Evolutionary conservation across 1,284 basidiomycete genomes (phyloP), one percentile per base, ranked within the genome.

Genomic region (Austropuccinia psidii): DNA sequence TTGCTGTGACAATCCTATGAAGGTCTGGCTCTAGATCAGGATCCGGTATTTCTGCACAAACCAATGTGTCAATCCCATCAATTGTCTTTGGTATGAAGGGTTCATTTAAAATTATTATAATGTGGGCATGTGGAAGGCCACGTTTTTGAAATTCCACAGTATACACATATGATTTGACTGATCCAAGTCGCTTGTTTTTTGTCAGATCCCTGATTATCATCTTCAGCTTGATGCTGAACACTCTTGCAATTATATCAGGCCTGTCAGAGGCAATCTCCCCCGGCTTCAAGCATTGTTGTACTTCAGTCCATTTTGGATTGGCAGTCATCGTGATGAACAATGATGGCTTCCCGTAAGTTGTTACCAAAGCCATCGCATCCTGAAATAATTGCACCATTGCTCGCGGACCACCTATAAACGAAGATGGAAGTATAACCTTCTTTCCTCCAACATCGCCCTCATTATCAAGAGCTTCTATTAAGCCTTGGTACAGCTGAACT

Each of bases 241-340:
- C 65, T 7, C 50, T 31, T 8, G 49, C 50, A 4, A 54, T 17
- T 0, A 55, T 2, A n/a, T 39, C 50, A 0, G 65, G 65, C 4
- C 82, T 74, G 70, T 86, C 84, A 37, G 78, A 74, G 21, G 80
- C 74, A 9, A 77, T 78, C 67, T 86, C 83, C 0, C 82, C 81
- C 15, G 80, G 80, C 0, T 83, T 74, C 0, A 86, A 79, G 35
- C 81, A 82, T 0, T 78, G 37, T 1, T 57, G 45, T 7, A 86
- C 83, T 64, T 86, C 85, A 0, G 76, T 75, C 84, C 84, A 85
- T 0, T 78, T 74, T 0, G 82, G 82, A 79, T 85, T 85, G 4
- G 81, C 80, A 4, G 84, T 85, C 74, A 84, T 80, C 0, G 84
- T 86, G 2, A 85, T 77, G 75, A 85, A 85, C 6, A 85, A 75